phyloP scores from a whole-genome alignment of 2,329 filamentous ascomycete genomes.

The Scedosporium minutisporum region DNA sequence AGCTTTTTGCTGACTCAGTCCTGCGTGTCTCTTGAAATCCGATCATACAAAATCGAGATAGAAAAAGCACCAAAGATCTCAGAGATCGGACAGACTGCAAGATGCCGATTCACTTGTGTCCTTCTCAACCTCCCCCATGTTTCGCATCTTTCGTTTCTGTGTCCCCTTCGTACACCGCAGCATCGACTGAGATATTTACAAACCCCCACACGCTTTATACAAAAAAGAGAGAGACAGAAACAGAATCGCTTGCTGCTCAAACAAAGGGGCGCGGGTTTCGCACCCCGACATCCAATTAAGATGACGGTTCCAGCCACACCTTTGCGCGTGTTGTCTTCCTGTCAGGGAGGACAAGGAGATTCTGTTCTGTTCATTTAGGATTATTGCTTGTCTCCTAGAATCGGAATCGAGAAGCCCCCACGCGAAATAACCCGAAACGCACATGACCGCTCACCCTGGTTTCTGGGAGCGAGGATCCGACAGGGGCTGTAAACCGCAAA shows the following conservation, averaged over 20 bases:
- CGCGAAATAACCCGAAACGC: constrained; percentile 2
- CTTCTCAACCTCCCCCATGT: background rate
- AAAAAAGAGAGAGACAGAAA: no score
- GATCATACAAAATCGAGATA: background rate
- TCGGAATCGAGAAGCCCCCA: background rate
- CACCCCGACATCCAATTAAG: background rate
- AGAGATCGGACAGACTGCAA: background rate
- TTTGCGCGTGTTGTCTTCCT: background rate
- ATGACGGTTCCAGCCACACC: background rate
- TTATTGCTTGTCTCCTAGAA: background rate
- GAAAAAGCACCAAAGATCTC: background rate
- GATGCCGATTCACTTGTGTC: background rate
- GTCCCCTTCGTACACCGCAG: background rate
- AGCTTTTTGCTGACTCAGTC: background rate
- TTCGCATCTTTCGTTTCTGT: background rate
- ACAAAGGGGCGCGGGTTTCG: background rate
- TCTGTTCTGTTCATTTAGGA: background rate
- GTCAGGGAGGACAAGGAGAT: background rate
- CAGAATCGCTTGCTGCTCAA: background rate
- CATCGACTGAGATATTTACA: no score
- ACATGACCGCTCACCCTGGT: background rate
- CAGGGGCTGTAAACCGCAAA: background rate
- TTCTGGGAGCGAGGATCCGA: background rate
- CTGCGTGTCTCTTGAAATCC: background rate
- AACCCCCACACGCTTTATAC: no score